phyloP scores from a whole-genome alignment of 1,139 yeast species.

The Geotrichum fermentans region DNA sequence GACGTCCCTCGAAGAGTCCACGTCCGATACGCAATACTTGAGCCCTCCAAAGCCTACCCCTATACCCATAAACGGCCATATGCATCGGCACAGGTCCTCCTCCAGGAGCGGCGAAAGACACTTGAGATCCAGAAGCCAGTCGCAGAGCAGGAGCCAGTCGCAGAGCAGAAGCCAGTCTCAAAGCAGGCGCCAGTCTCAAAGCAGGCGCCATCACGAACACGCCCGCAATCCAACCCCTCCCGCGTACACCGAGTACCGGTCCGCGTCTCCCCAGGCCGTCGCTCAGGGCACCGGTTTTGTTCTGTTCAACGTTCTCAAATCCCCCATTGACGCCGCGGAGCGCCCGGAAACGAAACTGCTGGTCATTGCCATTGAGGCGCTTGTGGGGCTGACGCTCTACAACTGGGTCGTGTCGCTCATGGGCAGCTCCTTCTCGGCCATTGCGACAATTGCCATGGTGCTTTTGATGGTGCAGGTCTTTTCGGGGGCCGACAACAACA shows the following conservation, averaged over 20 bases:
- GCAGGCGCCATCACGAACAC: neutral
- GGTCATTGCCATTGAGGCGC: neutral
- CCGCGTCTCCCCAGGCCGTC: neutral
- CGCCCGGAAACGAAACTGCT: neutral
- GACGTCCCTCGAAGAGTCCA: neutral
- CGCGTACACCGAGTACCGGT: too few species aligned
- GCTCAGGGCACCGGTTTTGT: neutral
- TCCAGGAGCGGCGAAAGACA: neutral
- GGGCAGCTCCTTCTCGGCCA: neutral
- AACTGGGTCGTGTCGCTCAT: neutral
- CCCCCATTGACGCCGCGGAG: neutral
- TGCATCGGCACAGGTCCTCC: neutral
- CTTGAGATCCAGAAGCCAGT: neutral
- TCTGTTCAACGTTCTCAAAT: neutral
- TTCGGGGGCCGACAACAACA: too few species aligned
- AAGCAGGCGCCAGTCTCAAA: neutral
- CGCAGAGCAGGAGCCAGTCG: neutral
- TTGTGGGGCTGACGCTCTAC: neutral
- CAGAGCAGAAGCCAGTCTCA: neutral
- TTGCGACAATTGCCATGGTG: neutral
- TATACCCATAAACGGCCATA: neutral
- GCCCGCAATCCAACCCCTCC: neutral
- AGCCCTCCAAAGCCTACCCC: neutral
- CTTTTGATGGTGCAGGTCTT: neutral
- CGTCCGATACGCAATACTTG: neutral